Base-by-base conservation (phyloP, 345 rosid genomes). In the Eucalyptus guilfoylei region DNA sequence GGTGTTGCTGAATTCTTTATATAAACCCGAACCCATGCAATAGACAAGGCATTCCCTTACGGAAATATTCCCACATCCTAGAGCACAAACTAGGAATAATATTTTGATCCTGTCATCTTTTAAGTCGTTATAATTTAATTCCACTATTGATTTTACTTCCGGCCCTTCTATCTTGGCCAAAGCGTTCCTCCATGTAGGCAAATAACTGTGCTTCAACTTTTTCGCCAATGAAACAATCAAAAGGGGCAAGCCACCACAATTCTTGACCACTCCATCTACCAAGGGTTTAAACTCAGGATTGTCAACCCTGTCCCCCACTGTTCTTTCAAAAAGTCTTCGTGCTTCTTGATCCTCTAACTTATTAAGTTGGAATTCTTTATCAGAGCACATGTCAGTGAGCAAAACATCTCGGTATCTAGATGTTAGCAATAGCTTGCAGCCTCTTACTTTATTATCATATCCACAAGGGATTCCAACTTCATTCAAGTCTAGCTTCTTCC, bases 351-450 rank as follows among this genome's bases (percentile, higher is more conserved):
- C 2, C 0, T n/a, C 0, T 67, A 67, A 32, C 1, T 32, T 9
- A 15, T 0, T 0, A 0, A 67, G 40, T 67, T 0, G 11, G 23
- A 67, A 67, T 1, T 8, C 80, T 67, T 0, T 0, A 0, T 67
- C 11, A 15, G 40, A 67, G 11, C 12, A 0, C 80, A 67, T n/a
- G 40, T 8, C 80, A 15, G 0, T 0, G 1, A 3, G 23, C 23
- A 67, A 67, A 67, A 67, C 12, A 15, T 32, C 2, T 8, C 67
- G 8, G 1, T 60, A 0, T 60, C 67, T 26, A 1, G 67, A 28
- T 0, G 67, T 0, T 60, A 60, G 8, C 1, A 60, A 11, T 26
- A 60, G 4, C 67, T 60, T 60, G 32, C 32, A 60, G 15, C 67
- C 67, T 11, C 4, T 60, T 28, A 26, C 67, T 60, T 60, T 60